Conservation (phyloP, 352 stramenopile genomes). For the Phytophthora podocarpi region DNA sequence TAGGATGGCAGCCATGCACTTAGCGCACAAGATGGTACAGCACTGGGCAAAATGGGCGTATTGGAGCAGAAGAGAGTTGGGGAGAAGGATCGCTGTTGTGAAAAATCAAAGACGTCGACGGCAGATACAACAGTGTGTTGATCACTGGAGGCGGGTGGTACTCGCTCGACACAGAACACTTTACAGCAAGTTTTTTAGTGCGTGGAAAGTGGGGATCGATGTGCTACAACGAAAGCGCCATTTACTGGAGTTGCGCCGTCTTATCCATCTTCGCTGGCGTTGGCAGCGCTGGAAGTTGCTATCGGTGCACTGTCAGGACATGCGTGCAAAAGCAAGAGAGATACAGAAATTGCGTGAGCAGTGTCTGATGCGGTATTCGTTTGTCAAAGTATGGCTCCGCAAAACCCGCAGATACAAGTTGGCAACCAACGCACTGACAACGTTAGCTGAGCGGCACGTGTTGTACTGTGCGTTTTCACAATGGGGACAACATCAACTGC, state of each 20-base stretch:
- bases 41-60: conserved; percentile 37
- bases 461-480: conserved; percentile 1
- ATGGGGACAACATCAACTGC: conserved; percentile 20
- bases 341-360: not conserved
- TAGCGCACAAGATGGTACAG: conserved; percentile 17
- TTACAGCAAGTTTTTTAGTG: conserved; percentile 6
- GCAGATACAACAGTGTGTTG: conserved; percentile 6
- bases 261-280: conserved; percentile 27
- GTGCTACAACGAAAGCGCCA: conserved; percentile 17
- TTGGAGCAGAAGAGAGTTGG: conserved; percentile 26
- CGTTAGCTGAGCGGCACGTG: conserved; percentile 3
- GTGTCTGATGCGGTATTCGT: conserved; percentile 2
- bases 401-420: conserved; percentile 27
- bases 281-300: conserved; percentile 25
- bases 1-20: conserved; percentile 8
- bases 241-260: conserved; percentile 7
- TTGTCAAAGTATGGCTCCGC: conserved; percentile 22
- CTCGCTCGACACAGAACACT: conserved; percentile 5
- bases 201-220: conserved; percentile 23
- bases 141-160: conserved; percentile 15
- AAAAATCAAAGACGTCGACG: conserved; percentile 3
- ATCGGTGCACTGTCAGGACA: not conserved
- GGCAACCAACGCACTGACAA: conserved; percentile 6
- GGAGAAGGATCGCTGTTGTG: conserved; percentile 10
- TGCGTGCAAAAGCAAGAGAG: conserved; percentile 1